Percentiles rank a stretch among this genome's conserved stretches.
phyloP scores from a whole-genome alignment of 257 asterid genomes.

The Solanum sparsipilum region DNA sequence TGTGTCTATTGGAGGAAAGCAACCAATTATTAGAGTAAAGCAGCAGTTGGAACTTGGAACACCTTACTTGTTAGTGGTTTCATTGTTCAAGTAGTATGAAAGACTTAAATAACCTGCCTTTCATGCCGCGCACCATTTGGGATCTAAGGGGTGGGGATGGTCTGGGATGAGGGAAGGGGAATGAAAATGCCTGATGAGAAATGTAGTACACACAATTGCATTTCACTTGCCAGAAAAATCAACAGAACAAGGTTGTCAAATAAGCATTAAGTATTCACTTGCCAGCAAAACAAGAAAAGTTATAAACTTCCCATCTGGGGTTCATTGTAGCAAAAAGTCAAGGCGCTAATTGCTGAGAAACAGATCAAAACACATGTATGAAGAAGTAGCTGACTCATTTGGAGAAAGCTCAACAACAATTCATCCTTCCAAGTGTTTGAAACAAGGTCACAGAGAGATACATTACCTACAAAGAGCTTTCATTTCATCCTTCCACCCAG shows the following conservation, averaged over 20 bases:
- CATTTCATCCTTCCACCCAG: conserved; percentile 73
- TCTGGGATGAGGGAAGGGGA: neutral
- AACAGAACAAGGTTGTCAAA: neutral
- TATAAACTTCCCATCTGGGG: neutral
- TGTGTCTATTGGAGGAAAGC: neutral
- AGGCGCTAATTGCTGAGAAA: neutral
- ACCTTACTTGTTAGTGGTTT: neutral
- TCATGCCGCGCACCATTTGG: neutral
- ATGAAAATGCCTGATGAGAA: neutral
- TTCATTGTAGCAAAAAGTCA: neutral
- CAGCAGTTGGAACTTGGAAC: neutral
- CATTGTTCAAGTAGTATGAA: neutral
- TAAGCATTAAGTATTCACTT: neutral
- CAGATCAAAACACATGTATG: neutral
- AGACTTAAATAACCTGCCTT: neutral
- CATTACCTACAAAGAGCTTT: conserved; percentile 47
- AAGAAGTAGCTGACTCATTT: neutral
- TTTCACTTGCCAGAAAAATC: neutral
- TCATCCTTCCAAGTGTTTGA: neutral
- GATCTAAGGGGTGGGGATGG: neutral
- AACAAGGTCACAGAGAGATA: neutral
- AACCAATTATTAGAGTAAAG: neutral
- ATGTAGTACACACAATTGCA: neutral
- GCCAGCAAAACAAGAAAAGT: neutral
- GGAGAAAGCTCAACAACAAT: neutral